Base-by-base conservation (phyloP, 2,329 filamentous ascomycete genomes). In the Colletotrichum godetiae region DNA sequence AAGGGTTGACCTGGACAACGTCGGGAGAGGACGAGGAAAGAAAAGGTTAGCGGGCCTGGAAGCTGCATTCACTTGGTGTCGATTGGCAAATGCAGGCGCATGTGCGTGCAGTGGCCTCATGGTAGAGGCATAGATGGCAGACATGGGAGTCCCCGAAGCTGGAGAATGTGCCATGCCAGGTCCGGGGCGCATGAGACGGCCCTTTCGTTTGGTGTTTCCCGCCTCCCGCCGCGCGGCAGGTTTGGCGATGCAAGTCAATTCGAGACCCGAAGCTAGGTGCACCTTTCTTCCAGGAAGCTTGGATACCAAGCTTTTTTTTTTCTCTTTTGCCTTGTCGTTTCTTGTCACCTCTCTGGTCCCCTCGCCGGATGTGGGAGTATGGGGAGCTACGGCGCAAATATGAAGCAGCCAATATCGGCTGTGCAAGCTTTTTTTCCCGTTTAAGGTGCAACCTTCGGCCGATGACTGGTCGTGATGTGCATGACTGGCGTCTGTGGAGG, bases 401-500 rank as follows among this genome's bases (percentile, higher is more conserved):
- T 49, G 70, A 65, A 69, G 70, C 66, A 69, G 53, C 29, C 31
- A 60, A 53, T 7, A 64, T 37, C 24, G 55, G 61, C 55, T 66
- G 60, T 65, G 60, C 49, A 73, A 70, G 60, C 53, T 57, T 60
- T 24, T 60, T 52, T 42, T 59, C 46, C 24, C 46, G 15, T 27
- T 49, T 27, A 60, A 65, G 67, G 60, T 57, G 70, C 60, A 70
- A 70, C 60, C 70, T 73, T 73, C 60, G 70, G 67, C 67, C 67
- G 67, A 73, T 73, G 66, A 61, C 46, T 55, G 49, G 56, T 42
- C 60, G 67, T 70, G 70, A 65, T 73, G 29, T 73, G 70, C 70
- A 73, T 73, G 67, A 70, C 67, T 70, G 70, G 67, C 70, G 59
- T 70, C 60, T 73, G 70, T 73, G 67, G 56, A 60, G 35, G 35